Percentiles rank a stretch among this genome's conserved stretches.
These are phyloP conservation scores for Kalmusia sp. DNA, from an alignment of 2,329 filamentous ascomycete genomes.

Conservation along the genomic window DNA sequence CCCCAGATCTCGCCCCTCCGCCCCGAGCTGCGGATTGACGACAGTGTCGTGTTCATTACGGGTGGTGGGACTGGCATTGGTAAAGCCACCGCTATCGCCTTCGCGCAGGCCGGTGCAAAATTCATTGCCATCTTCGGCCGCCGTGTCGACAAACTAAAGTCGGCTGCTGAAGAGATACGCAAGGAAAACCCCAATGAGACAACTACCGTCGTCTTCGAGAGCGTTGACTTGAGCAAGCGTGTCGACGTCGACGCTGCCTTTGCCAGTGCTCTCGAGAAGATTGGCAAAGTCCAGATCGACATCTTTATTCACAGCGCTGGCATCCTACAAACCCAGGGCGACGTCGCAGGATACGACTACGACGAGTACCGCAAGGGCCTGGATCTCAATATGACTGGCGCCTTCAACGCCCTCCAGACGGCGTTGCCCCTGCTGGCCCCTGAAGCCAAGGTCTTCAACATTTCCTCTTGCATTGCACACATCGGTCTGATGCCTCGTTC, in stretches of 20 bases:
- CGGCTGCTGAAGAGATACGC: conserved; percentile 24
- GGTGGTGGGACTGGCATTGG: conserved; percentile 56
- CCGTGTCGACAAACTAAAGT: conserved; percentile 32
- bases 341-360: conserved; percentile 11
- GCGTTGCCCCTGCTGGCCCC: conserved; percentile 16
- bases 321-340: conserved; percentile 7
- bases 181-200: conserved; percentile 36
- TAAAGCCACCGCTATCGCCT: conserved; percentile 48
- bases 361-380: conserved; percentile 7
- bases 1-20: conserved; percentile 48
- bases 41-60: conserved; percentile 46
- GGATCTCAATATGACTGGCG: conserved; percentile 20
- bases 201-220: conserved; percentile 15
- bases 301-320: conserved; percentile 15
- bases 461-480: conserved; percentile 15
- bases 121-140: conserved; percentile 53
- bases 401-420: conserved; percentile 16
- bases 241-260: conserved; percentile 13
- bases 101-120: conserved; percentile 51
- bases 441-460: conserved; percentile 19
- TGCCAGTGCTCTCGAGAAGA: conserved; percentile 7
- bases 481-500: conserved; percentile 9
- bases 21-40: conserved; percentile 49
- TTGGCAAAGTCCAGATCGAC: conserved; percentile 10
- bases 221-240: conserved; percentile 14